Base-by-base conservation (phyloP, 23 red algal species). In the Agarophyton chilense region DNA sequence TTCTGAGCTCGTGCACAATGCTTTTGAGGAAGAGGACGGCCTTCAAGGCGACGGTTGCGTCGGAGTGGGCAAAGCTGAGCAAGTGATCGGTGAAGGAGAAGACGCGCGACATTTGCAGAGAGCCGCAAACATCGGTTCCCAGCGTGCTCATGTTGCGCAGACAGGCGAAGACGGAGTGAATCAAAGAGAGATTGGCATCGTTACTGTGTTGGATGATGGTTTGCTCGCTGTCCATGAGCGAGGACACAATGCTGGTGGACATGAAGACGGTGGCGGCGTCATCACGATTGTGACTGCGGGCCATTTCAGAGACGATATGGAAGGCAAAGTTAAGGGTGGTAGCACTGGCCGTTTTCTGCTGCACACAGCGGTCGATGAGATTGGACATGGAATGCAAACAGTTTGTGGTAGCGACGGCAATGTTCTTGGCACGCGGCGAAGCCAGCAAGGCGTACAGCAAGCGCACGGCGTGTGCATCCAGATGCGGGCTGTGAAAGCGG, bases 121-220 rank as follows among this genome's bases (percentile, higher is more conserved):
- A 58, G 49, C 83, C 83, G 72, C 83, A 88, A 17, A 88, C 83
- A 42, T 88, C 83, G 22, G 42, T 43, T 22, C 83, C 83, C 18
- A 88, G 35, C 31, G 51, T 41, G n/a, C 56, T 56, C 83, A 88
- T 77, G 54, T 67, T 62, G 21, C n/a, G 25, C 19, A 88, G 52
- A 41, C 83, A 88, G 33, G 60, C 46, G 67, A 88, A 60, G 32
- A 19, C 49, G 29, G 67, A 52, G n/a, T 57, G 35, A 19, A 51
- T 61, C 6, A 72, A 41, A 4, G 61, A 3, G 18, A 74, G 50
- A 16, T 54, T 41, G 16, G 14, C 83, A 10, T 38, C 14, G 9
- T 13, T 29, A 29, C 51, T 31, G 14, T n/a, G 6, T 41, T 36
- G 34, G 24, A 33, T 7, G 2, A 78, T 35, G 2, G 44, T 32